Percentiles rank a stretch among this genome's conserved stretches.
phyloP scores from a whole-genome alignment of 1,284 basidiomycete genomes.

The Austropuccinia psidii region DNA sequence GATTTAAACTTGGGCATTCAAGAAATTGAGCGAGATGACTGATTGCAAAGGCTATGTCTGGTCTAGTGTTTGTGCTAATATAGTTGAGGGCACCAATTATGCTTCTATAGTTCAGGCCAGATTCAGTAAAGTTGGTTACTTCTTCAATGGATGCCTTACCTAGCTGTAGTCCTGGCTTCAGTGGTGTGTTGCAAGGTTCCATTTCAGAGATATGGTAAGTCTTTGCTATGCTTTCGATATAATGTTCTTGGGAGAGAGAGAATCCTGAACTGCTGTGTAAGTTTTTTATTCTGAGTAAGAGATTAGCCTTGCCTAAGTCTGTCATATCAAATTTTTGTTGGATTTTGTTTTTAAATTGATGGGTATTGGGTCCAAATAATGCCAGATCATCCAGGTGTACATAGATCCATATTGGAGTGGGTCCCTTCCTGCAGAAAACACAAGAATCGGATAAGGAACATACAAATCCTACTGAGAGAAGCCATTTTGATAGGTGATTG shows the following conservation, averaged over 20 bases:
- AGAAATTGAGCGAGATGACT: no score
- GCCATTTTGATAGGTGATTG: neutral
- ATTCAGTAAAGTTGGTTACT: no score
- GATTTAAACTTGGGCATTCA: no score
- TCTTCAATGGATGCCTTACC: no score
- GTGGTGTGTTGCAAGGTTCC: no score
- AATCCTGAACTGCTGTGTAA: neutral
- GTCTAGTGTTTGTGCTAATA: no score
- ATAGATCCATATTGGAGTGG: neutral
- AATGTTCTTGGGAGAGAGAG: neutral
- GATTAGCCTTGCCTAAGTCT: neutral
- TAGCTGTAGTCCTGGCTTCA: no score
- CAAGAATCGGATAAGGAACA: neutral
- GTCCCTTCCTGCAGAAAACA: neutral
- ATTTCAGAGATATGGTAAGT: no score
- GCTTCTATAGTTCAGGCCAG: no score
- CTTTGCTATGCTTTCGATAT: no score
- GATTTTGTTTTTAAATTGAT: neutral
- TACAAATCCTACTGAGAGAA: neutral
- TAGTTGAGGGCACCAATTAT: no score
- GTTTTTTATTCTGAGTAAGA: slow-evolving; percentile 8
- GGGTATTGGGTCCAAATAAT: neutral
- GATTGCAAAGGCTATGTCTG: no score
- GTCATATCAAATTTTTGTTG: neutral
- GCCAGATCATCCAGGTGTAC: neutral